Conservation (phyloP, 805 yeast species). For the Blastobotrys attinorum region DNA sequence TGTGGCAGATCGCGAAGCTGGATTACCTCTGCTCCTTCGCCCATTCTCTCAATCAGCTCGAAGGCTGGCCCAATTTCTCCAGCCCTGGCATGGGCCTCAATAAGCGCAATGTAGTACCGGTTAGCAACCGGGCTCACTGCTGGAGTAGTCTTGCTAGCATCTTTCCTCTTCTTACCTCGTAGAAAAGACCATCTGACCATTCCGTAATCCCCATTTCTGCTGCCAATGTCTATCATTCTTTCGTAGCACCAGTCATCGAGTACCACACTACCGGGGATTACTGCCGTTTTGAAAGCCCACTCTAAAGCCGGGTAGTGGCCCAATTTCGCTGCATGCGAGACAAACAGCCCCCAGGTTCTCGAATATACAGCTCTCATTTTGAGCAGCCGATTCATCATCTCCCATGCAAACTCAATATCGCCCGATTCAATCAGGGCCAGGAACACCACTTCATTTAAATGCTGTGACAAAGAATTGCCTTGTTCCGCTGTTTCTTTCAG, state of each 20-base stretch:
- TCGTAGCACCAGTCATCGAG: slow-evolving; percentile 25
- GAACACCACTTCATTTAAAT: slow-evolving; percentile 22
- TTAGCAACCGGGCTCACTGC: not conserved
- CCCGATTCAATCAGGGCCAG: slow-evolving; percentile 19
- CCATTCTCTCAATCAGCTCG: slow-evolving; percentile 18
- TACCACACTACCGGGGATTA: slow-evolving; percentile 25
- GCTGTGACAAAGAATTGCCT: slow-evolving; percentile 13
- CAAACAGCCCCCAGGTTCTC: slow-evolving; percentile 28
- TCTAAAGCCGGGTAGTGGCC: slow-evolving; percentile 20
- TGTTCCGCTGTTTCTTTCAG: slow-evolving; percentile 19
- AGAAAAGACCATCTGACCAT: slow-evolving; percentile 27
- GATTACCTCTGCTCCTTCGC: slow-evolving; percentile 15
- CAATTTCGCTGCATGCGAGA: slow-evolving; percentile 18
- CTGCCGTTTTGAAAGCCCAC: slow-evolving; percentile 23
- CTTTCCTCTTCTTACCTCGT: slow-evolving; percentile 17
- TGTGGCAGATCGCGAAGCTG: slow-evolving; percentile 18
- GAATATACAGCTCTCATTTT: slow-evolving; percentile 17
- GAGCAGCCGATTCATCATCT: slow-evolving; percentile 18
- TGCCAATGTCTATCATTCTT: slow-evolving; percentile 21
- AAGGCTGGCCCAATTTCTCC: slow-evolving; percentile 18
- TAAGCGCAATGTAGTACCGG: slow-evolving; percentile 5
- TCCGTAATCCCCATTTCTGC: slow-evolving; percentile 20
- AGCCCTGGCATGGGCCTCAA: slow-evolving; percentile 12
- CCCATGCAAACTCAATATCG: slow-evolving; percentile 24
- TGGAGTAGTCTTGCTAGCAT: not conserved